Evolutionary conservation across 352 stramenopile genomes (phyloP).

Genomic region (Aphanomyces invadans): DNA sequence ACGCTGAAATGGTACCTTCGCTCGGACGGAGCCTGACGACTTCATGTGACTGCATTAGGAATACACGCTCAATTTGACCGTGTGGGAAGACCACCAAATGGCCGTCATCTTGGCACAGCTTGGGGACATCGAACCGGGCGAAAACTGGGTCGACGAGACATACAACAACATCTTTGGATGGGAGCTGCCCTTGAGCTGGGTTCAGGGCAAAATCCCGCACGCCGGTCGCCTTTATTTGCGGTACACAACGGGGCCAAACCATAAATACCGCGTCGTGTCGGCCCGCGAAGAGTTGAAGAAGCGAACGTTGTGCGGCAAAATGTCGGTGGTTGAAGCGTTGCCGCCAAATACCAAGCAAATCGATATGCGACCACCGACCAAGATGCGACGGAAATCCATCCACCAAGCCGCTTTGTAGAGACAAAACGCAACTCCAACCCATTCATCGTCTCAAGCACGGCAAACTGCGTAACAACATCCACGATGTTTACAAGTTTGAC

Average conservation of each 20-base stretch:
- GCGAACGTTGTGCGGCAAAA: constrained; percentile 11
- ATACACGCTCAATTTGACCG: constrained; percentile 24
- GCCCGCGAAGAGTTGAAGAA: constrained; percentile 23
- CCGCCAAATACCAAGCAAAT: neutral
- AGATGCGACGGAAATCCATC: constrained; percentile 2
- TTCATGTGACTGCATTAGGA: neutral
- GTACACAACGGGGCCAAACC: constrained; percentile 20
- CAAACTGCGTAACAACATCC: too few relatives aligned
- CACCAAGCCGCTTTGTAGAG: constrained; percentile 12
- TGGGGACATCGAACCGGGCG: constrained; percentile 24
- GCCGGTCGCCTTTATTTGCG: constrained; percentile 13
- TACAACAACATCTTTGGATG: constrained; percentile 25
- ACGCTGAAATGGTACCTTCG: constrained; percentile 16
- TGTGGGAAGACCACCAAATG: constrained; percentile 25
- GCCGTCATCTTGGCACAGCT: constrained; percentile 18
- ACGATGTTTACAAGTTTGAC: too few relatives aligned
- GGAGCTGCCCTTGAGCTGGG: constrained; percentile 25
- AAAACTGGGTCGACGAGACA: constrained; percentile 27
- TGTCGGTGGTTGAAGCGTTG: neutral
- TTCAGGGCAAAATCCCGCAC: constrained; percentile 22
- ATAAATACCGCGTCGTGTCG: constrained; percentile 19
- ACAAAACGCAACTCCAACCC: neutral
- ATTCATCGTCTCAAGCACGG: neutral
- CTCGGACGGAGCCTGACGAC: neutral
- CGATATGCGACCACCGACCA: neutral